Evolutionary conservation across 2,329 filamentous ascomycete genomes (phyloP).

Genomic region (Parafenestella ontariensis): DNA sequence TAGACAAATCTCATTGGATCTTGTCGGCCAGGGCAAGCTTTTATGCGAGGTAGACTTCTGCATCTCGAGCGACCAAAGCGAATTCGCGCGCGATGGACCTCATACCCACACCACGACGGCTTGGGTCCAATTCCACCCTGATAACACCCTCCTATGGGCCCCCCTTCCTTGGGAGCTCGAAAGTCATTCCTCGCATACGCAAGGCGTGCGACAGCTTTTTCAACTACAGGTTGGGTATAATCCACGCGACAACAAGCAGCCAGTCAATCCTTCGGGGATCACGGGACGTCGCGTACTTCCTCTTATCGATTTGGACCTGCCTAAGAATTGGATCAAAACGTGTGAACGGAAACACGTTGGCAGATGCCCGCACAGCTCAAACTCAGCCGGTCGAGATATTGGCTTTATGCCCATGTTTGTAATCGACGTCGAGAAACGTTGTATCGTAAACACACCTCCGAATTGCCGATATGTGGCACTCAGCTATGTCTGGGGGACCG

Average conservation of each 20-base stretch:
- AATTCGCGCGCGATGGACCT: neutral
- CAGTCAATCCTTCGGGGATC: neutral
- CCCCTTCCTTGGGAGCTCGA: neutral
- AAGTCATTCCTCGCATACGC: neutral
- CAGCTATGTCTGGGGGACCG: neutral
- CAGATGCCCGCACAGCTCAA: neutral
- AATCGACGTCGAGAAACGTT: neutral
- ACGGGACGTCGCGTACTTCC: neutral
- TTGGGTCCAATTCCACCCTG: neutral
- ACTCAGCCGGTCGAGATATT: neutral
- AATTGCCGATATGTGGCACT: neutral
- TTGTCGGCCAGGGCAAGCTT: neutral
- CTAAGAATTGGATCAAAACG: neutral
- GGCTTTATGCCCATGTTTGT: neutral
- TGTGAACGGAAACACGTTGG: neutral
- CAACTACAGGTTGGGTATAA: neutral
- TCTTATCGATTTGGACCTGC: neutral
- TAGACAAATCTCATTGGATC: neutral
- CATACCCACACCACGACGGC: neutral
- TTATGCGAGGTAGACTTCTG: neutral
- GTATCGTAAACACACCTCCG: neutral
- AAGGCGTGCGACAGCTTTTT: neutral
- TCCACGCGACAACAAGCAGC: neutral
- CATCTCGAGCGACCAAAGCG: neutral
- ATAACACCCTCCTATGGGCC: neutral